Percentiles rank a stretch among this genome's conserved stretches.
These are phyloP conservation scores for Globisporangium yorkense DNA, from an alignment of 352 stramenopile species.

Conservation along the genomic window DNA sequence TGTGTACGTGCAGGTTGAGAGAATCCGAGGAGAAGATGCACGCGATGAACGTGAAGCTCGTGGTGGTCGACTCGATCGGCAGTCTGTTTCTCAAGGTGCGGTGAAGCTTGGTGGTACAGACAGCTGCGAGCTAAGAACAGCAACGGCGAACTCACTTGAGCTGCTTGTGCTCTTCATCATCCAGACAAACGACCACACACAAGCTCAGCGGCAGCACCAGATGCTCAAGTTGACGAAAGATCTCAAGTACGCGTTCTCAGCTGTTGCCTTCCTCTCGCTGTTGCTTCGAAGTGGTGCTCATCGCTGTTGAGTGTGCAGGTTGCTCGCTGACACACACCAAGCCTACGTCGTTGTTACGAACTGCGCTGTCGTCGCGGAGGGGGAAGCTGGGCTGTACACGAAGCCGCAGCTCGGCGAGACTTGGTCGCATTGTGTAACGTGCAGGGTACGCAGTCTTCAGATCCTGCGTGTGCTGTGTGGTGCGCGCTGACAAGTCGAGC, in stretches of 20 bases:
- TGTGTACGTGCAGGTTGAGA: slow-evolving; percentile 34
- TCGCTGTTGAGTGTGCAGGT: slow-evolving; percentile 15
- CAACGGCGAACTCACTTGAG: neutral
- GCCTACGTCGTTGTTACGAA: slow-evolving; percentile 69
- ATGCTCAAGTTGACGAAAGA: slow-evolving; percentile 45
- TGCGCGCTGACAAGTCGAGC: slow-evolving; percentile 3
- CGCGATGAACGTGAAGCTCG: slow-evolving; percentile 42
- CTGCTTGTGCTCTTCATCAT: neutral
- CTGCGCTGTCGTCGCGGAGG: slow-evolving; percentile 35
- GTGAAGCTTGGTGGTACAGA: neutral
- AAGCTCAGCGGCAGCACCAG: slow-evolving; percentile 36
- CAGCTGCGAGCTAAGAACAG: neutral
- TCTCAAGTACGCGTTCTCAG: slow-evolving; percentile 29
- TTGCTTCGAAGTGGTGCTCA: neutral
- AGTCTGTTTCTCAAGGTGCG: slow-evolving; percentile 54
- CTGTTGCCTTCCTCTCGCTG: neutral
- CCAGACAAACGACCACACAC: slow-evolving; percentile 31
- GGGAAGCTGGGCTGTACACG: slow-evolving; percentile 46
- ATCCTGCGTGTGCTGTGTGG: slow-evolving; percentile 1
- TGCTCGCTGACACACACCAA: slow-evolving; percentile 58
- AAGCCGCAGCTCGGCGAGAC: slow-evolving; percentile 54
- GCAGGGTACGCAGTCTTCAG: slow-evolving; percentile 22
- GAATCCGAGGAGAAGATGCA: slow-evolving; percentile 41
- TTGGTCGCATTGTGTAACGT: slow-evolving; percentile 70
- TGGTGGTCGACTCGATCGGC: slow-evolving; percentile 73